Percentiles rank a stretch among this genome's conserved stretches.
These are phyloP conservation scores for Oehlia diaphana DNA, from an alignment of 192 early-diverging fungal genomes.

Conservation along the genomic window DNA sequence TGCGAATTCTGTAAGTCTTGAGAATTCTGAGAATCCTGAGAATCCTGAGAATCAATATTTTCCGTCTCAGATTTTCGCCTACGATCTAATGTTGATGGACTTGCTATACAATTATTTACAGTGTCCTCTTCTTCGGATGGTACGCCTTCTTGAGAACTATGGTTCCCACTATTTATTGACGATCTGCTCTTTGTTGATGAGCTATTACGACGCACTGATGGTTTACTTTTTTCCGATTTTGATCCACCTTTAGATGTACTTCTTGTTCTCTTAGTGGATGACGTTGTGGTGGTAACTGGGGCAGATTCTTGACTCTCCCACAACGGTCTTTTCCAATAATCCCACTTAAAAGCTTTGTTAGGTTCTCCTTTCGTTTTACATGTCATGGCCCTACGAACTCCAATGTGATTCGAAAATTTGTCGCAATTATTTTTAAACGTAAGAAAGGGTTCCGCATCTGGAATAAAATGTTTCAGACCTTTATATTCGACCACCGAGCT, in stretches of 20 bases:
- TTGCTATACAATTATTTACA: neutral
- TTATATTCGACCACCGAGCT: neutral
- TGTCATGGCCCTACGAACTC: constrained; percentile 2
- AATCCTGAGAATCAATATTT: neutral
- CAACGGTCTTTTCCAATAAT: constrained; percentile 8
- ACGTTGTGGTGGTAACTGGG: neutral
- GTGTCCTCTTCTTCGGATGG: neutral
- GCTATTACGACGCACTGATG: neutral
- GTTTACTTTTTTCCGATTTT: neutral
- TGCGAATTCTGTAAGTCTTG: too few species aligned
- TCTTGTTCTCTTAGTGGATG: neutral
- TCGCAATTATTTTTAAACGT: neutral
- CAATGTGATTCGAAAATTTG: neutral
- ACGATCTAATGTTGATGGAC: neutral
- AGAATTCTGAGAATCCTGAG: neutral
- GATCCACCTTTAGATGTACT: neutral
- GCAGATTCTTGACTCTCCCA: neutral
- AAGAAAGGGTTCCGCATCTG: neutral
- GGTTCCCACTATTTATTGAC: neutral
- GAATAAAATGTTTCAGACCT: neutral
- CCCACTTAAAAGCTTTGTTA: constrained; percentile 10
- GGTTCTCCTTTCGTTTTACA: constrained; percentile 9
- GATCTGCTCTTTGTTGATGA: neutral
- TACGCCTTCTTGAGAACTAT: neutral
- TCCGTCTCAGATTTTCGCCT: neutral